Evolutionary conservation across 306 rosid species (phyloP).

Genomic region (Pterocarpus santalinus): DNA sequence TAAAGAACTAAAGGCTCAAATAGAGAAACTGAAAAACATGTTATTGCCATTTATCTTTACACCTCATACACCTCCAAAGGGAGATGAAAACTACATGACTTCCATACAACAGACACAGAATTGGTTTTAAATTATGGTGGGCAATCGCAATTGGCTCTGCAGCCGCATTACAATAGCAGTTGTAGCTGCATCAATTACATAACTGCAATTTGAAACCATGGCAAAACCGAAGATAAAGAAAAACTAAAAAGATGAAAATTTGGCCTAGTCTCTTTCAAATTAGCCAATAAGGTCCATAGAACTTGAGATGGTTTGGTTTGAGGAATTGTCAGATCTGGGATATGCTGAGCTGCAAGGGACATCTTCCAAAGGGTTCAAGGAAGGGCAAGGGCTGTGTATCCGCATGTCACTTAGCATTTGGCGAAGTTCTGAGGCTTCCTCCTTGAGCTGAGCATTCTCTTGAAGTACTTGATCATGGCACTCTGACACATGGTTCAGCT

Average conservation of each 20-base stretch:
- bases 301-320: slow-evolving; percentile 61
- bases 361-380: slow-evolving; percentile 66
- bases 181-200: not conserved
- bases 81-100: no score
- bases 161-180: not conserved
- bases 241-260: slow-evolving; percentile 15
- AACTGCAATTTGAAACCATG: not conserved
- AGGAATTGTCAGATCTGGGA: slow-evolving; percentile 61
- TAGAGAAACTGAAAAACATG: slow-evolving; percentile 48
- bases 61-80: slow-evolving; percentile 42
- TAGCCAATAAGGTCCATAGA: slow-evolving; percentile 66
- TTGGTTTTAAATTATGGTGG: no score
- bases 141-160: slow-evolving; percentile 7
- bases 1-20: slow-evolving; percentile 34
- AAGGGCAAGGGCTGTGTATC: slow-evolving; percentile 64
- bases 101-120: no score
- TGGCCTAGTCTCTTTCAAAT: slow-evolving; percentile 28
- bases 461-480: slow-evolving; percentile 65
- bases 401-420: slow-evolving; percentile 76
- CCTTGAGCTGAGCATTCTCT: slow-evolving; percentile 81
- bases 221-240: slow-evolving; percentile 2
- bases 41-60: slow-evolving; percentile 55
- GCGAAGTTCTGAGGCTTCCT: slow-evolving; percentile 78
- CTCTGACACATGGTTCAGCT: slow-evolving; percentile 74
- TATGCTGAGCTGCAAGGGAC: slow-evolving; percentile 56